Base-by-base conservation (phyloP, 768 basidiomycete genomes). In the Mycena kentingensis region DNA sequence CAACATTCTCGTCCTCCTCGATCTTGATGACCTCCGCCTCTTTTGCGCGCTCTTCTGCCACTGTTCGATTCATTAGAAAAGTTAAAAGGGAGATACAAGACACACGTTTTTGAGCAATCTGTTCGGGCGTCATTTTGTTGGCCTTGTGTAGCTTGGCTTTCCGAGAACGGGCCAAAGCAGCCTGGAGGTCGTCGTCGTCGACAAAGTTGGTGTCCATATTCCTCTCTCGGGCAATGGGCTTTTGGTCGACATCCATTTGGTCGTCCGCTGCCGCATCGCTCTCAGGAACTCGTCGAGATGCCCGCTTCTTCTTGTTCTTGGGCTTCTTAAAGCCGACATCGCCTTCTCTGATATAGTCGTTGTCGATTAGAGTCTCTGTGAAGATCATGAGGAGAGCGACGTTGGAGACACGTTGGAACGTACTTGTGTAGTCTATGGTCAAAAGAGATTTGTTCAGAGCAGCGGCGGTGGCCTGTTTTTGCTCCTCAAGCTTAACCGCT, bases 131-230 rank as follows among this genome's bases (percentile, higher is more conserved):
- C 13, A 87, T 48, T 62, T 89, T 92, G 65, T 90, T 87, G 19
- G 78, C 60, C 66, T 89, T 92, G 64, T 81, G 83, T 4, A 93
- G 75, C 61, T 90, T 91, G 43, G 88, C 87, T 63, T 88, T 83
- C 52, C 97, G 80, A 52, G 91, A 84, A 10, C 91, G 83, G 29
- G 96, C 87, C 52, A 98, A 77, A 24, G 90, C 92, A 35, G 90
- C 90, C 76, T 98, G 95, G 36, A 99, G 81, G 64, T 99, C 97
- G 69, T 99, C 97, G 69, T 99, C 97, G 72, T 98, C 97, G 58
- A 98, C 88, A 70, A 97, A 92, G 72, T 96, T 96, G 62, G 79
- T 77, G 66, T 94, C 84, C 46, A 93, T 77, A 66, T 93, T 83
- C 62, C 88, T 79, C 58, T 76, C 75, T 60, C 86, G 78, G 54